Percentiles rank a stretch among this genome's conserved stretches.
Conservation (phyloP, 2,329 filamentous ascomycete species). For the Alternaria novae-zelandiae region DNA sequence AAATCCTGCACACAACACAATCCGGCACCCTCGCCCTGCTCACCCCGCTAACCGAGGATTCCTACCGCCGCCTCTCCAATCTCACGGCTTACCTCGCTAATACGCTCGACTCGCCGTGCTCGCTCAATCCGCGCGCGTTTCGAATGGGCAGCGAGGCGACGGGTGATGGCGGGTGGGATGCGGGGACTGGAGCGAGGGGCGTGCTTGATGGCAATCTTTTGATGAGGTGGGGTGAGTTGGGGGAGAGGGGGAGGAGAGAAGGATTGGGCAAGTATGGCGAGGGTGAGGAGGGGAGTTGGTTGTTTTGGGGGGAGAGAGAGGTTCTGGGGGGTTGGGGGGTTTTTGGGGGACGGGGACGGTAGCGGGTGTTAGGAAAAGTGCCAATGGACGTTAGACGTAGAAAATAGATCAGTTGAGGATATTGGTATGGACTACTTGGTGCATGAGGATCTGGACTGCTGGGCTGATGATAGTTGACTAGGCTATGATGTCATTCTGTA, state of each 20-base stretch:
- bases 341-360: conserved; percentile 35
- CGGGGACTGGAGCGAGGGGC: conserved; percentile 61
- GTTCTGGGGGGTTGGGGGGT: conserved; percentile 69
- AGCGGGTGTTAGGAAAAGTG: too few relatives aligned
- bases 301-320: conserved; percentile 73
- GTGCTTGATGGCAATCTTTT: conserved; percentile 82
- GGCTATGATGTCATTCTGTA: too few relatives aligned
- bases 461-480: too few relatives aligned
- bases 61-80: conserved; percentile 83
- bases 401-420: too few relatives aligned
- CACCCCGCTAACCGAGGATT: conserved; percentile 76
- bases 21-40: conserved; percentile 80
- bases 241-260: conserved; percentile 73
- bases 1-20: conserved; percentile 47
- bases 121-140: conserved; percentile 79
- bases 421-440: too few relatives aligned
- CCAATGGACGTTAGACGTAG: too few relatives aligned
- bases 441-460: too few relatives aligned
- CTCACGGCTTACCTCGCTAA: conserved; percentile 80
- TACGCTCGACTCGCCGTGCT: conserved; percentile 72
- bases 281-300: conserved; percentile 66
- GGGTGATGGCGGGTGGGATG: conserved; percentile 42
- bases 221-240: conserved; percentile 75
- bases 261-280: conserved; percentile 76
- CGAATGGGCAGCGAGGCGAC: conserved; percentile 59